Percentiles rank a stretch among this genome's conserved stretches.
Conservation (phyloP, 176 grass and related monocot species). For the Pontederia paniculata region DNA sequence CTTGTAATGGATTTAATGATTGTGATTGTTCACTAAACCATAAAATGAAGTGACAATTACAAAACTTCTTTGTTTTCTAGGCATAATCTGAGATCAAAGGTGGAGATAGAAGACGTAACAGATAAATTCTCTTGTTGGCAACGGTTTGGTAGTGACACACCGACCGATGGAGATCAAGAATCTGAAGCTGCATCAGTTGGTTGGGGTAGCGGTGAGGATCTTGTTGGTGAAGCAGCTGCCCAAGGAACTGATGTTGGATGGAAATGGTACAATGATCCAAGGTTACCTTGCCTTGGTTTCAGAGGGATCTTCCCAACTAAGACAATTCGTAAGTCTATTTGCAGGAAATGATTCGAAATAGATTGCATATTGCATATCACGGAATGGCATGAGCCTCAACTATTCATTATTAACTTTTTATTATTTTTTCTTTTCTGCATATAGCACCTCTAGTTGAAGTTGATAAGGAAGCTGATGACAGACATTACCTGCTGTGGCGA, state of each 20-base stretch:
- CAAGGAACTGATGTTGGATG: conserved; percentile 68
- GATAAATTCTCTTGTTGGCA: conserved; percentile 84
- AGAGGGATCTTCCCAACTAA: conserved; percentile 85
- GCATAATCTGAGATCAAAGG: conserved; percentile 60
- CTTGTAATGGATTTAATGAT: too few species aligned
- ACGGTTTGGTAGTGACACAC: conserved; percentile 40
- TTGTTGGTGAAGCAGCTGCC: conserved; percentile 35
- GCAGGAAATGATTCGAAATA: neutral
- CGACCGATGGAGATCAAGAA: conserved; percentile 34
- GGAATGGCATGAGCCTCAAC: neutral
- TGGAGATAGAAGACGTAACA: conserved; percentile 80
- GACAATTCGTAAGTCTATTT: conserved; percentile 37
- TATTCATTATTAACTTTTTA: neutral
- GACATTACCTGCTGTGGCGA: conserved; percentile 68
- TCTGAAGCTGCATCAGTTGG: conserved; percentile 65
- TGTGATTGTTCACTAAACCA: neutral
- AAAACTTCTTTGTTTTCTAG: conserved; percentile 13
- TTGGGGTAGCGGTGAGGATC: conserved; percentile 61
- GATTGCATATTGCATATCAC: neutral
- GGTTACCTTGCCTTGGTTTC: conserved; percentile 65
- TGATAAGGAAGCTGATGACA: conserved; percentile 76
- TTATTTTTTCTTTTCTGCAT: conserved; percentile 7
- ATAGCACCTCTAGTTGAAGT: conserved; percentile 72
- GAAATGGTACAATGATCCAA: conserved; percentile 82
- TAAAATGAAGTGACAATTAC: neutral